Evolutionary conservation across 805 yeast species (phyloP).

Genomic region (Yarrowia sp.): DNA sequence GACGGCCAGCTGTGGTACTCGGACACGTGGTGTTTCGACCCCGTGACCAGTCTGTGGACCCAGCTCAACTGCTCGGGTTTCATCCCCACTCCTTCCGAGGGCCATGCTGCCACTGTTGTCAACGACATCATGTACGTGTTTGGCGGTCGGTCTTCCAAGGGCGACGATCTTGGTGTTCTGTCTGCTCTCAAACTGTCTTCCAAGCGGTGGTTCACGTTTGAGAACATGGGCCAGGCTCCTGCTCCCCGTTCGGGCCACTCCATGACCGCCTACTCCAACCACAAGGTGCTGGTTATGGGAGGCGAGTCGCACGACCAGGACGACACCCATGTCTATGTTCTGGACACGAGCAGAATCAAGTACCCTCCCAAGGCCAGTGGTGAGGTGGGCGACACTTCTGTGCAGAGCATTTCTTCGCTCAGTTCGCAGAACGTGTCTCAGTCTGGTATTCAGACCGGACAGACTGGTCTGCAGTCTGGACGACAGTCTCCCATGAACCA

Average conservation of each 20-base stretch:
- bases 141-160: conserved; percentile 83
- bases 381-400: conserved; percentile 17
- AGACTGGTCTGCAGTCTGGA: neutral
- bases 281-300: conserved; percentile 81
- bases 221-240: conserved; percentile 54
- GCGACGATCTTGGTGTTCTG: conserved; percentile 61
- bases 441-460: neutral
- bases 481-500: neutral
- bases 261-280: conserved; percentile 62
- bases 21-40: conserved; percentile 80
- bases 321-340: conserved; percentile 54
- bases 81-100: conserved; percentile 85
- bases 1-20: conserved; percentile 66
- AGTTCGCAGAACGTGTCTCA: neutral
- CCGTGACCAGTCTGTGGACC: conserved; percentile 64
- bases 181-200: conserved; percentile 73
- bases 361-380: conserved; percentile 39
- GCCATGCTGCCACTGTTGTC: conserved; percentile 80
- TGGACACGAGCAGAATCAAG: conserved; percentile 52
- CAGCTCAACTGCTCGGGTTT: conserved; percentile 63
- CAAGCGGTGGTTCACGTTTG: conserved; percentile 68
- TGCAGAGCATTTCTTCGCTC: neutral
- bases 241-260: conserved; percentile 92
- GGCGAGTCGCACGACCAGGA: conserved; percentile 72
- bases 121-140: conserved; percentile 75